Evolutionary conservation across 2,329 filamentous ascomycete genomes (phyloP).

Genomic region (Didymella keratinophila): DNA sequence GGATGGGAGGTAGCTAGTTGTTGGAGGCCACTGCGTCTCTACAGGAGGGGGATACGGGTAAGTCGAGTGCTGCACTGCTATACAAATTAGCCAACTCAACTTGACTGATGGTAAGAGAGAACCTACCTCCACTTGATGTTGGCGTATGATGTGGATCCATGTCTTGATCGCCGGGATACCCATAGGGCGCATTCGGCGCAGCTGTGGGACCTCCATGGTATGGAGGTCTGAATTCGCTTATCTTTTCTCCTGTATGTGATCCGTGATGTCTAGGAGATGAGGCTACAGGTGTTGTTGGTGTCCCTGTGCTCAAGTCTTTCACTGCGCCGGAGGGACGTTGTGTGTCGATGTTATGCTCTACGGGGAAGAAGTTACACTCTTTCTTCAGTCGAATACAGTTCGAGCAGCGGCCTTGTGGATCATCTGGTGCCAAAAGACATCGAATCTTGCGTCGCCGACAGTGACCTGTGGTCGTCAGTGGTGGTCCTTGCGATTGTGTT

Average conservation of each 20-base stretch:
- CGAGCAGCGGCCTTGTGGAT: slow-evolving; percentile 78
- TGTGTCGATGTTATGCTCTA: slow-evolving; percentile 73
- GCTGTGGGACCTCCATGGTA: slow-evolving; percentile 30
- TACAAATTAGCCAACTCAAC: slow-evolving; percentile 24
- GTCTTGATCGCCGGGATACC: slow-evolving; percentile 38
- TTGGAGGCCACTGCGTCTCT: slow-evolving; percentile 49
- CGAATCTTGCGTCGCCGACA: slow-evolving; percentile 93
- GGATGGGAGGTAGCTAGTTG: slow-evolving; percentile 44
- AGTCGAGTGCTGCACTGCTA: slow-evolving; percentile 44
- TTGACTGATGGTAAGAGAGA: not conserved
- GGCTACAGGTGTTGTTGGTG: slow-evolving; percentile 56
- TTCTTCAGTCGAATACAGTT: slow-evolving; percentile 96
- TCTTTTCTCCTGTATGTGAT: slow-evolving; percentile 36
- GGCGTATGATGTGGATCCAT: slow-evolving; percentile 38
- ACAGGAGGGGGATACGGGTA: slow-evolving; percentile 48
- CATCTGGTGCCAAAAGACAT: slow-evolving; percentile 79
- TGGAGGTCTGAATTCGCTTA: slow-evolving; percentile 44
- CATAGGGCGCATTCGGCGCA: slow-evolving; percentile 32
- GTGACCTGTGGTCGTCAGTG: slow-evolving; percentile 67
- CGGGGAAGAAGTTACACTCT: slow-evolving; percentile 90
- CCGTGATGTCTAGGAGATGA: slow-evolving; percentile 56
- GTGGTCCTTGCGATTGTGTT: slow-evolving; percentile 25
- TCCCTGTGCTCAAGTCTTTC: slow-evolving; percentile 55
- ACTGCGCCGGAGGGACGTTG: slow-evolving; percentile 56
- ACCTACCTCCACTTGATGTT: slow-evolving; percentile 40